Base-by-base conservation (phyloP, 345 rosid species). In the Acer yangbiense region DNA sequence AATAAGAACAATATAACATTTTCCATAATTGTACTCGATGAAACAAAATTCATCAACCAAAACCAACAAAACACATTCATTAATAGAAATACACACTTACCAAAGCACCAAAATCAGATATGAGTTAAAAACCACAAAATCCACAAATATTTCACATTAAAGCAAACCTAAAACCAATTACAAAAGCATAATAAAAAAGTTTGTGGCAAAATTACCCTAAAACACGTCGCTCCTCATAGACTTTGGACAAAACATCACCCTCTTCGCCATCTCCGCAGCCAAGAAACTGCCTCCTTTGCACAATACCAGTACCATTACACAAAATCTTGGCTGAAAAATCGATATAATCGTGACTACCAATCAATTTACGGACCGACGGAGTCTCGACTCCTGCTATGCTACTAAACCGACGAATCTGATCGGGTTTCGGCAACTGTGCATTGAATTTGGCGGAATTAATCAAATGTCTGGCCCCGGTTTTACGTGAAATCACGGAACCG, bases 261-360 rank as follows among this genome's bases (percentile, higher is more conserved):
- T 91, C 97, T 78, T 96, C 99, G 0, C 97, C 98, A 48, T 96
- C 98, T 32, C 99, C 98, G 27, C 97, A 91, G 10, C 99, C 97
- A 67, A 96, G 90, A 86, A 96, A 94, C 65, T 66, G 89, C 82
- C 97, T 91, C 75, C 83, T 88, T 65, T 89, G 98, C 65, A 81
- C 3, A 43, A 76, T n/a, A 74, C 35, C 67, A 39, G 39, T 72
- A 18, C 66, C 74, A 65, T 71, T 46, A 11, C 63, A 73, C 18
- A 74, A 63, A 48, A 73, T 71, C 21, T 83, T 81, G 17, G 73
- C 64, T 4, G 79, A 25, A 20, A 68, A n/a, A 73, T 68, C 43
- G 63, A n/a, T 64, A n/a, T 80, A 86, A 74, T 72, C 58, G 29
- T 23, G 21, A 44, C 77, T 60, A 46, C 75, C 72, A 35, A 82